Percentiles rank a stretch among this genome's conserved stretches.
Conservation (phyloP, 1,139 yeast species). For the Diutina mesorugosa region DNA sequence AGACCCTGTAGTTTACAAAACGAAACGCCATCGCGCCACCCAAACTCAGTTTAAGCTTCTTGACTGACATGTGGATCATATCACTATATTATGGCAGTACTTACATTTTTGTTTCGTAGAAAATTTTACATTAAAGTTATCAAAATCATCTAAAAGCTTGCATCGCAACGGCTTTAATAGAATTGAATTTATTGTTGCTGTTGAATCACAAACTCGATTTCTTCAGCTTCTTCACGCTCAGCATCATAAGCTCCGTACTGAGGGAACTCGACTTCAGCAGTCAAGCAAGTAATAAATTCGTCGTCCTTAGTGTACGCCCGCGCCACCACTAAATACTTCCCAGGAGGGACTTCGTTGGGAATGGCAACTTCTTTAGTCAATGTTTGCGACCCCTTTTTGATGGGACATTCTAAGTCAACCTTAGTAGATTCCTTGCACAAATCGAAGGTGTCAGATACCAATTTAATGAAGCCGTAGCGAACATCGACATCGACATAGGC, state of each 20-base stretch:
- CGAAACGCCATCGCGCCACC: no score
- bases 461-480: slow-evolving; percentile 78
- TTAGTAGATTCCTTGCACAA: slow-evolving; percentile 78
- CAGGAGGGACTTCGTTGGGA: slow-evolving; percentile 94
- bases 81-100: no score
- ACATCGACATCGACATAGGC: slow-evolving; percentile 93
- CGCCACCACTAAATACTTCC: slow-evolving; percentile 74
- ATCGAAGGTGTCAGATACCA: slow-evolving; percentile 78
- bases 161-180: not conserved
- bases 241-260: slow-evolving; percentile 4
- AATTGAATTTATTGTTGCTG: not conserved
- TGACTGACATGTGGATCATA: no score
- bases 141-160: no score
- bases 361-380: slow-evolving; percentile 64
- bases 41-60: no score
- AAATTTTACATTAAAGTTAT: no score
- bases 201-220: not conserved
- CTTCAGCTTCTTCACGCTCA: not conserved
- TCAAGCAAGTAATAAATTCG: slow-evolving; percentile 69
- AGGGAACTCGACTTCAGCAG: slow-evolving; percentile 64
- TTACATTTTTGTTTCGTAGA: no score
- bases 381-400: slow-evolving; percentile 52
- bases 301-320: slow-evolving; percentile 82
- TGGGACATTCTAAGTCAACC: slow-evolving; percentile 75
- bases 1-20: no score